phyloP scores from a whole-genome alignment of 768 basidiomycete genomes.

The Xerocomellus amylosporus region DNA sequence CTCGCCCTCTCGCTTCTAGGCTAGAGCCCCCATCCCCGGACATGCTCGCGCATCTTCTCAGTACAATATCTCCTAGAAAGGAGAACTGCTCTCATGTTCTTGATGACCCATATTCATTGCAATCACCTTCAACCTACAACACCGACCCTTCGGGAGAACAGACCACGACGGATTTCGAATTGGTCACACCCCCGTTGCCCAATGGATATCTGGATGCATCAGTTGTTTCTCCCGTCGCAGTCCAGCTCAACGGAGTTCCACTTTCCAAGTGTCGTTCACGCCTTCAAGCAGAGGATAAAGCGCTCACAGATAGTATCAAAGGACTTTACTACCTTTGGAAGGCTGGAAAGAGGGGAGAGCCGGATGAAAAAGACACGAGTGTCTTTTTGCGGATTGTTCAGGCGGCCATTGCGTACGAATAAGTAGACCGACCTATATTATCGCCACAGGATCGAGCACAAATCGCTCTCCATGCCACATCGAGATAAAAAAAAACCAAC shows the following conservation, averaged over 20 bases:
- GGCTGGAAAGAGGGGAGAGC: conserved; percentile 30
- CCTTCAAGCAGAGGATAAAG: conserved; percentile 32
- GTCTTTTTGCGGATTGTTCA: conserved; percentile 36
- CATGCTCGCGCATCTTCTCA: conserved; percentile 26
- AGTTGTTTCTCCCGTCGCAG: conserved; percentile 12
- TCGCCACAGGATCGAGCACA: not conserved
- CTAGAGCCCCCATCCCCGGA: conserved; percentile 27
- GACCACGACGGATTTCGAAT: conserved; percentile 22
- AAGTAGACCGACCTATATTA: conserved; percentile 1
- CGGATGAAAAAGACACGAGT: conserved; percentile 22
- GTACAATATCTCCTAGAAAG: conserved; percentile 23
- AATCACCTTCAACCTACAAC: conserved; percentile 5
- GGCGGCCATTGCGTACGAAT: conserved; percentile 26
- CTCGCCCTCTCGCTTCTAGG: conserved; percentile 4
- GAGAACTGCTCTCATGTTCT: conserved; percentile 11
- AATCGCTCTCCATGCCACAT: not conserved
- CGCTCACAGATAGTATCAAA: conserved; percentile 50
- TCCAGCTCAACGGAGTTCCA: conserved; percentile 13
- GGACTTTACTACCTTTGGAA: conserved; percentile 63
- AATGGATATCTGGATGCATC: conserved; percentile 9
- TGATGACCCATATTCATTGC: conserved; percentile 8
- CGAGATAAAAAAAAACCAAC: not conserved
- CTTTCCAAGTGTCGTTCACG: not conserved
- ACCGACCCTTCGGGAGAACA: conserved; percentile 12
- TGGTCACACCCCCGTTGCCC: conserved; percentile 23